Percentiles rank a stretch among this genome's conserved stretches.
Evolutionary conservation across 345 rosid species (phyloP).

Genomic region (Bruguiera gymnorhiza): DNA sequence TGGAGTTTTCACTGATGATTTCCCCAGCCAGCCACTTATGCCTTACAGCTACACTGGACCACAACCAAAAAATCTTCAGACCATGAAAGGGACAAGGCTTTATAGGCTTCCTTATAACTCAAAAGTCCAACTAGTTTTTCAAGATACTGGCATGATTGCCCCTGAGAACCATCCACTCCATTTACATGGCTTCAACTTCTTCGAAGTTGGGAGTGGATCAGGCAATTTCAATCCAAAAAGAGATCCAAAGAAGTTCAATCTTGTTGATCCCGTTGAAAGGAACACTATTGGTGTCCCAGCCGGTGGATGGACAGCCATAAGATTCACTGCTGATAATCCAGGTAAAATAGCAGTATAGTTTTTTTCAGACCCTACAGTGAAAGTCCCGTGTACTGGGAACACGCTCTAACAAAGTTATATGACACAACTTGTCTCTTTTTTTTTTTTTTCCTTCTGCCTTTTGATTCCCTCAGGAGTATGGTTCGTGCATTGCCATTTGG

Average conservation of each 20-base stretch:
- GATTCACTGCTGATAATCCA: constrained; percentile 90
- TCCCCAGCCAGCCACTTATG: constrained; percentile 64
- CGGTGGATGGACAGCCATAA: constrained; percentile 89
- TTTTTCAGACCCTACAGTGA: no score
- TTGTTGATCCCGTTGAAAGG: constrained; percentile 90
- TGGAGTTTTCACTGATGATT: constrained; percentile 84
- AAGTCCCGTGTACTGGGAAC: no score
- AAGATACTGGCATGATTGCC: constrained; percentile 75
- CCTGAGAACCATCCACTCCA: constrained; percentile 89
- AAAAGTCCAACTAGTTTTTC: constrained; percentile 75
- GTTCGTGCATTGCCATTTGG: constrained; percentile 37
- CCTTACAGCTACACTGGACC: constrained; percentile 63
- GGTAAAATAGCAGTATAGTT: constrained; percentile 36
- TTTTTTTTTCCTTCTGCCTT: no score
- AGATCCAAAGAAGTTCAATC: constrained; percentile 65
- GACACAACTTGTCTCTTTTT: no score
- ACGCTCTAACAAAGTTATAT: no score
- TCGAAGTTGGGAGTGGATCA: constrained; percentile 64
- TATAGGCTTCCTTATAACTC: constrained; percentile 63
- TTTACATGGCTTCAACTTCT: constrained; percentile 87
- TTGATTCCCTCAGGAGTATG: constrained; percentile 21
- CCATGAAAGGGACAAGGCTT: constrained; percentile 58
- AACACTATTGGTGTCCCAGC: constrained; percentile 88
- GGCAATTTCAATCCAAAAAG: constrained; percentile 66
- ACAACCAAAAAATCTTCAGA: constrained; percentile 51